Base-by-base conservation (phyloP, 2,329 filamentous ascomycete species). In the Ophiostoma angusticollis region DNA sequence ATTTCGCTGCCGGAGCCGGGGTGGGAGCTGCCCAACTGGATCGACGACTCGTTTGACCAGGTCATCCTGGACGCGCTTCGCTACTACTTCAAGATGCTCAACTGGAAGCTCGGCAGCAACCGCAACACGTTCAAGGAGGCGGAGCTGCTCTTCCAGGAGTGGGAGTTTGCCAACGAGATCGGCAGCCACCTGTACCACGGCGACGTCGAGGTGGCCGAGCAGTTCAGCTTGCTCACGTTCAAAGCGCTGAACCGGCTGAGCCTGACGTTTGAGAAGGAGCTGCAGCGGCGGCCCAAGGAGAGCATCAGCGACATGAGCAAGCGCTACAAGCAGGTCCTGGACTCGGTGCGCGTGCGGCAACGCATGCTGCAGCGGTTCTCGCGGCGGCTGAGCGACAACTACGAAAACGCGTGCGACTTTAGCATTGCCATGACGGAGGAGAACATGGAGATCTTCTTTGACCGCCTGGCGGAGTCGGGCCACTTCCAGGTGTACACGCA, bases 61-160 rank as follows among this genome's bases (percentile, higher is more conserved):
- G 84, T 93, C 14, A 84, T 96, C 9, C 62, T 98, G 31, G 89
- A 95, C 52, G 87, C 89, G 1, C 67, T 98, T 50, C 93, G 89
- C 57, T 96, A 94, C 58, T 98, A 98, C 61, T 98, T 98, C 70
- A 91, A 89, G 58, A 87, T 98, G 73, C 68, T 98, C 31, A 95
- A 96, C 55, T 96, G 87, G 85, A 96, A 96, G 59, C 67, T 98
- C 38, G 87, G 83, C 50, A 84, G 86, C 40, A 96, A 96, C 65
- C 96, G 95, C 58, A 98, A 96, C 61, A 95, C 87, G 0, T 98
- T 98, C 71, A 96, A 96, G 56, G 91, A 98, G 58, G 91, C 91
- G 6, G 91, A 98, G 65, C 81, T 98, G 47, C 64, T 98, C 34
- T 93, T 95, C 55, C 86, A 94, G 52, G 91, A 98, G 60, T 98